Evolutionary conservation across 371 early-diverging fungal species (phyloP), one percentile per base, ranked within the genome.

Genomic region (Lichtheimia ornata): DNA sequence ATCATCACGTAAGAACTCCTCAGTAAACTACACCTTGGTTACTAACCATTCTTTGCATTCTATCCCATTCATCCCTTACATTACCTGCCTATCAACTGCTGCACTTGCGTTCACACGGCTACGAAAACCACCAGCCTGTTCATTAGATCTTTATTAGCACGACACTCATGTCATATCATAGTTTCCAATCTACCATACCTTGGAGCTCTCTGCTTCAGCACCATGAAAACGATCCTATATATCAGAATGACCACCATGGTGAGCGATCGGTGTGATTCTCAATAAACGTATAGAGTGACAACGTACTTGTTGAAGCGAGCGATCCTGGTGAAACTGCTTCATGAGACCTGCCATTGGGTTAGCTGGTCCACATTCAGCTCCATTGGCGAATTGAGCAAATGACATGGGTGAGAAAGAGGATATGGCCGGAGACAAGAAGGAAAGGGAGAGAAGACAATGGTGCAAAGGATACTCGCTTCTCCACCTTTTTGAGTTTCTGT

Each of bases 301-400:
- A 35, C 35, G 35, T 87, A 87, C 92, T 81, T 89, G 91, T 69
- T 91, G 89, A 18, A 90, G 74, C 3, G 91, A 88, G 53, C 87
- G 81, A 66, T 93, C 93, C 56, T 86, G 84, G 43, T 83, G 72
- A 66, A 92, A 86, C 65, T 86, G 90, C 69, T 93, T 92, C n/a
- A 59, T 45, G 18, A 59, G 47, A 45, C 45, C 30, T 28, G 59
- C 17, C 50, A 50, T 50, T 30, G 52, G 52, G 61, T 91, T 94
- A 30, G 78, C 82, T 13, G 90, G 89, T 5, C 91, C 91, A 66
- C 94, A 93, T 55, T 93, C 93, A 50, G 91, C 87, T 52, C 82
- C 88, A 42, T 64, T 52, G n/a, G 30, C 53, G 30, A 53, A 53
- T 14, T 35, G 35, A 35, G 35, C 35, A 11, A 35, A 35, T 35